Evolutionary conservation across 2,329 filamentous ascomycete species (phyloP).

Genomic region (Pseudocercospora musae): DNA sequence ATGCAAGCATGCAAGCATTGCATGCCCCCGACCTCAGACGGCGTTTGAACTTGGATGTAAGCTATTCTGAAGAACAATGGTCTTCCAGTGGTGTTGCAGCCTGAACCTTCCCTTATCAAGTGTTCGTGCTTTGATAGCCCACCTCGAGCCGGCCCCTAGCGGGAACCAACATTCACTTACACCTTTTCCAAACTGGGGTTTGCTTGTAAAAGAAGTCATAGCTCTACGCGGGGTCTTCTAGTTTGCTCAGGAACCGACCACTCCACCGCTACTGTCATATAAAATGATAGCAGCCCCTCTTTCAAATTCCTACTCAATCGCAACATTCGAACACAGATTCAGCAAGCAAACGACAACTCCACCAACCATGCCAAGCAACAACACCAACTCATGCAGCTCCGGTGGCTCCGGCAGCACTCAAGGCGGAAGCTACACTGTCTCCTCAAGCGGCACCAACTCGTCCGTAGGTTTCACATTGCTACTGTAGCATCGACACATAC

Average conservation of each 20-base stretch:
- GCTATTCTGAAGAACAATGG: neutral
- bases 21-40: neutral
- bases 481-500: neutral
- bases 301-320: neutral
- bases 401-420: slow-evolving; percentile 18
- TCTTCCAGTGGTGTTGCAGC: neutral
- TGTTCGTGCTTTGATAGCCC: neutral
- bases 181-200: neutral
- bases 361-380: slow-evolving; percentile 13
- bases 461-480: slow-evolving; percentile 45
- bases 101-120: neutral
- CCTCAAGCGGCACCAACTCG: slow-evolving; percentile 57
- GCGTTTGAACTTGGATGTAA: neutral
- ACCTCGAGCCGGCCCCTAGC: neutral
- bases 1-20: neutral
- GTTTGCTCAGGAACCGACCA: neutral
- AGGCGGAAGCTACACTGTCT: slow-evolving; percentile 48
- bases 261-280: neutral
- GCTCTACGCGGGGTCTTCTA: neutral
- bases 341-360: neutral
- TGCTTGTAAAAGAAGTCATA: neutral
- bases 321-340: neutral
- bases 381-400: slow-evolving; percentile 11
- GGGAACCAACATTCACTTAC: slow-evolving; percentile 1
- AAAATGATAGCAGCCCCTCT: neutral